These are phyloP conservation scores for Calonectria pseudoturangicola DNA, from an alignment of 2,329 filamentous ascomycete genomes.

Conservation along the genomic window DNA sequence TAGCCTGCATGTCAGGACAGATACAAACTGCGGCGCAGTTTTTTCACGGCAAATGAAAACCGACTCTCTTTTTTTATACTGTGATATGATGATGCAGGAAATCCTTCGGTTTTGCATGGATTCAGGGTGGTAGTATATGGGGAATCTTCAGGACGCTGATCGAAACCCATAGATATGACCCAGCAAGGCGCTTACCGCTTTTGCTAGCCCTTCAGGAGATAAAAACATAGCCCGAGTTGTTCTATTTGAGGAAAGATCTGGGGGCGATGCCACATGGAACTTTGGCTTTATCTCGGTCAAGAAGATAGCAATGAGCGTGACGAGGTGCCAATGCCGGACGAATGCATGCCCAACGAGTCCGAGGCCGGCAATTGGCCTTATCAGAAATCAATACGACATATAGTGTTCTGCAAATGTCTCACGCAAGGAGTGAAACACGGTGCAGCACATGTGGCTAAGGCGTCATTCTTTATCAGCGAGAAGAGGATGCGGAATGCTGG, in stretches of 20 bases:
- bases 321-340: not conserved
- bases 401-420: not conserved
- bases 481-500: slow-evolving; percentile 47
- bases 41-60: slow-evolving; percentile 16
- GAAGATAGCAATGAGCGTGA: not conserved
- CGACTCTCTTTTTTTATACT: not conserved
- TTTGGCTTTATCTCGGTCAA: not conserved
- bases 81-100: not conserved
- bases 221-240: not conserved
- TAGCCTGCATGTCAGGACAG: slow-evolving; percentile 1
- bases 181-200: not conserved
- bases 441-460: not conserved
- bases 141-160: not conserved
- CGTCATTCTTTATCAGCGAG: not conserved
- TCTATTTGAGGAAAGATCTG: not conserved
- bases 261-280: not conserved
- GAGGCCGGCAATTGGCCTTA: not conserved
- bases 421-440: not conserved
- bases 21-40: slow-evolving; percentile 8
- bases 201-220: not conserved
- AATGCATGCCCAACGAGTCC: not conserved
- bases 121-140: slow-evolving; percentile 1
- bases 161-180: not conserved
- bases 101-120: not conserved
- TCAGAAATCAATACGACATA: not conserved